These are phyloP conservation scores for Lasiodiplodia theobromae DNA, from an alignment of 2,329 filamentous ascomycete species.

Conservation along the genomic window DNA sequence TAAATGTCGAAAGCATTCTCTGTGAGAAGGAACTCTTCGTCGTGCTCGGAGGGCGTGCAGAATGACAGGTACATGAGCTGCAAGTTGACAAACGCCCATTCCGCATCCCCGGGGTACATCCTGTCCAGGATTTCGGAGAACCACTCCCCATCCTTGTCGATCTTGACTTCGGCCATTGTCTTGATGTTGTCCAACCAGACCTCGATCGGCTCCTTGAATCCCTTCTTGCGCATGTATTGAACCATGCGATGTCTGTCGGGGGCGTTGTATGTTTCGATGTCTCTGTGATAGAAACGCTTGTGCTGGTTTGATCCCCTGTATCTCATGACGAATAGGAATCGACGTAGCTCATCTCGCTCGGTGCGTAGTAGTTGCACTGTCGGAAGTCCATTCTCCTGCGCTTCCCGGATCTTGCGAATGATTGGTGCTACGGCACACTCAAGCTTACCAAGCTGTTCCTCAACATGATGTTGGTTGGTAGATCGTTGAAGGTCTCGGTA, in stretches of 20 bases:
- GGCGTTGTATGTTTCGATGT: conserved; percentile 46
- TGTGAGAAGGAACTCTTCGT: conserved; percentile 45
- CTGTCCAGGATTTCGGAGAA: conserved; percentile 35
- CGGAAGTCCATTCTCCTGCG: conserved; percentile 34
- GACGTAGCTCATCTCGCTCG: conserved; percentile 50
- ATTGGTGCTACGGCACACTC: conserved; percentile 37
- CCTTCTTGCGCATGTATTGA: conserved; percentile 43
- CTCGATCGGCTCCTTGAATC: conserved; percentile 40
- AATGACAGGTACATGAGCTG: conserved; percentile 41
- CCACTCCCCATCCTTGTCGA: conserved; percentile 40
- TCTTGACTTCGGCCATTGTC: conserved; percentile 41
- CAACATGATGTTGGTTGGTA: conserved; percentile 37
- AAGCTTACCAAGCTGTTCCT: conserved; percentile 38
- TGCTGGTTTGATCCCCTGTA: conserved; percentile 50
- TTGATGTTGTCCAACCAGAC: conserved; percentile 47
- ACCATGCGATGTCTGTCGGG: conserved; percentile 38
- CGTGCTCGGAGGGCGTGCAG: conserved; percentile 37
- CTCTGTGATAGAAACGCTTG: conserved; percentile 39
- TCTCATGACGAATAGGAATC: conserved; percentile 57
- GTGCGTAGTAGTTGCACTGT: conserved; percentile 41
- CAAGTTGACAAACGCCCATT: conserved; percentile 40
- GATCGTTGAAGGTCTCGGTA: conserved; percentile 37
- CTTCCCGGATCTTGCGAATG: conserved; percentile 34
- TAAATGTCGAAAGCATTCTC: conserved; percentile 43
- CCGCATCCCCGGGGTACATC: conserved; percentile 42